Base-by-base conservation (phyloP, 768 basidiomycete species). In the Thelephora aurantiotincta region DNA sequence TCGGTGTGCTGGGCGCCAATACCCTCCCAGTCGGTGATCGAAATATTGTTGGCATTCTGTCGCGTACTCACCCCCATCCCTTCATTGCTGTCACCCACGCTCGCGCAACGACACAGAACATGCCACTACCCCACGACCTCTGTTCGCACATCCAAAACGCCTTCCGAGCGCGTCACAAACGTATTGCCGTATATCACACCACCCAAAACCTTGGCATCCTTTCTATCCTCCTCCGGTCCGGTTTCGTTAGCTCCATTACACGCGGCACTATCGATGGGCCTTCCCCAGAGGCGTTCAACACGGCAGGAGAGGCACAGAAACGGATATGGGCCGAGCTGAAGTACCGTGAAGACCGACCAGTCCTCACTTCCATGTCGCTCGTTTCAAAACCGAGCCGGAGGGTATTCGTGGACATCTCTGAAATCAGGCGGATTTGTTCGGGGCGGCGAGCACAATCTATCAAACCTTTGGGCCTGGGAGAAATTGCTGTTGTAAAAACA, bases 261-360 rank as follows among this genome's bases (percentile, higher is more conserved):
- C 80, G 89, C 23, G 91, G 91, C 2, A 85, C 86, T 30, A 63
- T 75, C 50, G 64, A 70, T 6, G 66, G 68, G 0, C 78, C 91
- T 1, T 74, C 74, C 14, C 91, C 92, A 0, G 52, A 57, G 3
- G 69, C 68, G 11, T 97, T 92, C 60, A 56, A 68, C 48, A 52
- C 58, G 1, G 80, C 72, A 11, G 67, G 71, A 51, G 77, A 82
- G 26, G 72, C 79, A 1, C 73, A 90, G 48, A 73, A 74, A 30
- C 78, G 91, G 34, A 86, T 98, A 64, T 96, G 94, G 91, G 88
- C 88, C 1, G 78, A 82, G 45, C 78, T 97, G 54, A 99, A 99
- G 66, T 93, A 94, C 67, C 77, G 94, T 44, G 80, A 89, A 55
- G 88, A 96, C 61, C 70, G 76, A 26, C 88, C 92, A 5, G 89